Base-by-base conservation (phyloP, 345 rosid genomes). In the Anacardium occidentale region DNA sequence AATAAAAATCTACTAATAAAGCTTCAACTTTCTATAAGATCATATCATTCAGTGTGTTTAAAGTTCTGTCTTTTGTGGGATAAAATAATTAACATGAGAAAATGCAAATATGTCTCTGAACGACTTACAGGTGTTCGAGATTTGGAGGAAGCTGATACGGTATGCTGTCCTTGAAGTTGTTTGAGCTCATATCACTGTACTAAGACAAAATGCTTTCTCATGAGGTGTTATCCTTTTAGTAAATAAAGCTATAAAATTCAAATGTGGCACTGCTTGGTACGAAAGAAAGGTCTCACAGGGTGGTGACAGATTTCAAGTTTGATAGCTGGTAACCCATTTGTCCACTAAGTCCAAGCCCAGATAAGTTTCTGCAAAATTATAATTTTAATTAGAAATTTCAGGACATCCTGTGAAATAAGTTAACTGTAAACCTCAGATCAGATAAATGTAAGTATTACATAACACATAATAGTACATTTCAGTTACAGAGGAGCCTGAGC, bases 61-160 rank as follows among this genome's bases (percentile, higher is more conserved):
- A 70, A 53, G 61, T 68, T 61, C 59, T 15, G 72, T 42, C n/a
- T 66, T 54, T 24, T 68, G 67, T 44, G 29, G 56, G 20, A 40
- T 44, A 53, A 24, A 32, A 20, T 26, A 34, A 69, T 17, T 26
- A 21, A 20, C 22, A 45, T 18, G 50, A 17, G 53, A 6, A 40
- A 5, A 14, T 50, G 53, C 53, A 50, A 48, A 62, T 32, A 25
- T 14, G 2, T 18, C 32, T 29, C 21, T 18, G 21, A 4, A 9
- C 18, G 7, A 74, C 96, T 86, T 84, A 92, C 99, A 95, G 62
- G 72, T 85, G 73, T 73, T 37, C 69, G 64, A 80, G 78, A 64
- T 84, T 91, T 21, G 96, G 96, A 77, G 99, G 99, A 70, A 95
- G 91, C 80, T 95, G 99, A 68, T 92, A 95, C 4, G 99, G 99